These are phyloP conservation scores for Pythium dissimile DNA, from an alignment of 352 stramenopile species.

Conservation along the genomic window DNA sequence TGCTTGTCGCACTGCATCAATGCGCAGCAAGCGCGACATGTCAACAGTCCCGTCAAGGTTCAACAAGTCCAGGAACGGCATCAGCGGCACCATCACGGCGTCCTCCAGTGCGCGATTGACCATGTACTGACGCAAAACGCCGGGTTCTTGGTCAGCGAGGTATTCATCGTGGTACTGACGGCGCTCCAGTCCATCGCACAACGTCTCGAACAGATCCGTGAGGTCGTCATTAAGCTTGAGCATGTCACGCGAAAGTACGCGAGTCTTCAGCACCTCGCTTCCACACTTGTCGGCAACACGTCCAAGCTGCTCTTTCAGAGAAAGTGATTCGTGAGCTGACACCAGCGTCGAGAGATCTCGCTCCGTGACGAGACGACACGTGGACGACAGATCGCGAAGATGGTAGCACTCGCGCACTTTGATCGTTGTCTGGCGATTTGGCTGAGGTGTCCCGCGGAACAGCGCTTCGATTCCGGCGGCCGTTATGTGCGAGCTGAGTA, in stretches of 20 bases:
- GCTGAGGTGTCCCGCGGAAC: conserved; percentile 9
- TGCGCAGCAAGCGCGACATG: background rate
- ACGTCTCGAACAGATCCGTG: conserved; percentile 23
- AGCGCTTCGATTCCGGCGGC: conserved; percentile 24
- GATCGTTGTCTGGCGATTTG: background rate
- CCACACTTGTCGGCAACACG: conserved; percentile 9
- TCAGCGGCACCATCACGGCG: conserved; percentile 26
- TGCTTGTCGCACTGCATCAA: background rate
- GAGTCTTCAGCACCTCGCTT: conserved; percentile 25
- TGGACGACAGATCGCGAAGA: conserved; percentile 22
- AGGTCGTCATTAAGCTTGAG: conserved; percentile 33
- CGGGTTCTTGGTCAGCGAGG: conserved; percentile 3
- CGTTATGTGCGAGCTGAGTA: conserved; percentile 29
- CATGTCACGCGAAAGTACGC: conserved; percentile 31
- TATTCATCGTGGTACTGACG: conserved; percentile 23
- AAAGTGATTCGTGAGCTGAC: background rate
- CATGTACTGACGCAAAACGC: conserved; percentile 7
- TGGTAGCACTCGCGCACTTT: conserved; percentile 26
- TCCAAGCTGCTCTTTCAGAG: conserved; percentile 17
- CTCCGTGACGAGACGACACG: conserved; percentile 20
- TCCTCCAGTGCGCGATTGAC: conserved; percentile 18
- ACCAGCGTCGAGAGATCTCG: conserved; percentile 25
- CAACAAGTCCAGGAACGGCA: conserved; percentile 28
- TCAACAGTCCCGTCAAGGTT: conserved; percentile 16
- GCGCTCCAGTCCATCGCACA: conserved; percentile 26